Percentiles rank a stretch among this genome's conserved stretches.
phyloP scores from a whole-genome alignment of 2,329 filamentous ascomycete species.

The Curvularia hawaiiensis region DNA sequence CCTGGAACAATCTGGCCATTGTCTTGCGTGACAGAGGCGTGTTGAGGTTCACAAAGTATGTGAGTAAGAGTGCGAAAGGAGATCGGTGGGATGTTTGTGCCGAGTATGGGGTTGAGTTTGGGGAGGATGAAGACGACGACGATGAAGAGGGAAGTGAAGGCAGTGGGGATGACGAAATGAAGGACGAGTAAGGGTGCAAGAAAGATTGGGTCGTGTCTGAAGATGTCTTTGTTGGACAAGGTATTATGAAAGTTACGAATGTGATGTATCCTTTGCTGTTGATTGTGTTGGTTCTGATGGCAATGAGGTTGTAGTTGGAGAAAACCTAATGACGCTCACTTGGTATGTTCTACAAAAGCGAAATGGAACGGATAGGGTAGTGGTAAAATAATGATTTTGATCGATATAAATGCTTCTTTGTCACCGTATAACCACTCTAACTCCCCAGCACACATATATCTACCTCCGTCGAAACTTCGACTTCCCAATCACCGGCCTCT shows the following conservation, averaged over 20 bases:
- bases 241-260: too few species aligned
- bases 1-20: conserved; percentile 91
- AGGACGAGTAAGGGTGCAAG: background rate
- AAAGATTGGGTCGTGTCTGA: background rate
- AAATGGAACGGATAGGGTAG: too few species aligned
- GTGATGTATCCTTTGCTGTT: too few species aligned
- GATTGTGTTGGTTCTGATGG: too few species aligned
- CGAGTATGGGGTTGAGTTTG: conserved; percentile 72
- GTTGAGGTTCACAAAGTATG: conserved; percentile 95
- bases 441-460: background rate
- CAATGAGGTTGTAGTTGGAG: too few species aligned
- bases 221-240: too few species aligned
- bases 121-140: conserved; percentile 53
- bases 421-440: too few species aligned
- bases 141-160: conserved; percentile 28
- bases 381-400: too few species aligned
- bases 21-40: conserved; percentile 86
- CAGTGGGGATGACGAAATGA: background rate
- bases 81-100: conserved; percentile 93
- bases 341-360: too few species aligned
- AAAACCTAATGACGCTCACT: too few species aligned
- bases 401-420: too few species aligned
- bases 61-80: conserved; percentile 79
- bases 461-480: conserved; percentile 31
- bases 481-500: conserved; percentile 45